Conservation (phyloP, 2,329 filamentous ascomycete genomes). For the Aspergillus hiratsukae region DNA sequence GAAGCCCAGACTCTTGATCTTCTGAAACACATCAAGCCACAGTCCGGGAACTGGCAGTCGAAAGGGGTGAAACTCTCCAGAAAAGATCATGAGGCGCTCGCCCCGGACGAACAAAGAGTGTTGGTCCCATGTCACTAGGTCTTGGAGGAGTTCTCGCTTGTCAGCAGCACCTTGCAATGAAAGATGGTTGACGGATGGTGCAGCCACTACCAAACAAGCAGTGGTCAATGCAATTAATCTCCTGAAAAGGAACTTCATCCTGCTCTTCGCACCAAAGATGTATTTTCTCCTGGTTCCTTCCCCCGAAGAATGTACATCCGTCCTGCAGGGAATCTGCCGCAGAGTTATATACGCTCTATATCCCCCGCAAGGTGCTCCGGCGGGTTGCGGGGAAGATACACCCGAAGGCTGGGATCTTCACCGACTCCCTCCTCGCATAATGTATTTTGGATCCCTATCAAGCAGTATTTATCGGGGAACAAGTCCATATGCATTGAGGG, state of each 20-base stretch:
- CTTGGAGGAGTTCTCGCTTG: not conserved
- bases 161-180: not conserved
- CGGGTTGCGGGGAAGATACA: too few species aligned
- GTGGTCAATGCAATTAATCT: not conserved
- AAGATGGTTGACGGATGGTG: not conserved
- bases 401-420: too few species aligned
- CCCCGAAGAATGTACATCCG: not conserved
- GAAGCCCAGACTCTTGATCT: constrained; percentile 76
- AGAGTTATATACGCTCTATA: not conserved
- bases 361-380: too few species aligned
- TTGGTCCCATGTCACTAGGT: constrained; percentile 63
- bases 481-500: not conserved
- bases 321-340: not conserved
- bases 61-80: constrained; percentile 69
- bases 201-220: not conserved
- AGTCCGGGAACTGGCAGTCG: constrained; percentile 58
- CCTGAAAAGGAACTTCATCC: not conserved
- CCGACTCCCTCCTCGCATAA: too few species aligned
- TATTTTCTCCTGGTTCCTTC: not conserved
- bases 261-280: not conserved
- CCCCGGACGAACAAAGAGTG: constrained; percentile 66
- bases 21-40: constrained; percentile 73
- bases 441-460: not conserved
- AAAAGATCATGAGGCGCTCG: constrained; percentile 66
- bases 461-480: not conserved